Evolutionary conservation across 169 alveolate species (phyloP).

Genomic region (Plasmodium inui): DNA sequence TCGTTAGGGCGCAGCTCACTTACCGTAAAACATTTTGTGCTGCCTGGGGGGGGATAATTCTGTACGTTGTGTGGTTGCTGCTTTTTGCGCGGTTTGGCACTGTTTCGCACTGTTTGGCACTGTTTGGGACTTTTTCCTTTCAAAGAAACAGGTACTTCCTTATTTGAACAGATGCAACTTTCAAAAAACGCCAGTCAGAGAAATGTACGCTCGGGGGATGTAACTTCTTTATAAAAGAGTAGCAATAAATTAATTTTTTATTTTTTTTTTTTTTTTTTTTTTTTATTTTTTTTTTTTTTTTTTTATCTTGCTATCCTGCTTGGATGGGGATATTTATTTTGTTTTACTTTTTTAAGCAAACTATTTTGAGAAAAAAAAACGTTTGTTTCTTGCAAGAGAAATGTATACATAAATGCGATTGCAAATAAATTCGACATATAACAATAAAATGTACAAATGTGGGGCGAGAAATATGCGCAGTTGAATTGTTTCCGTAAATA

Average conservation of each 20-base stretch:
- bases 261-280: not conserved
- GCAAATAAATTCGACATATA: not conserved
- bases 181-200: not conserved
- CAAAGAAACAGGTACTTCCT: not conserved
- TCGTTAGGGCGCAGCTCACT: not conserved
- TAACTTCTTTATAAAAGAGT: not conserved
- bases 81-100: not conserved
- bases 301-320: not conserved
- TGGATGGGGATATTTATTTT: not conserved
- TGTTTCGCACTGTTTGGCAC: not conserved
- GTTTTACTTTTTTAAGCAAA: not conserved
- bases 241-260: not conserved
- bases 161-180: not conserved
- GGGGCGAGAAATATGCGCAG: not conserved
- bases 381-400: not conserved
- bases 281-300: not conserved
- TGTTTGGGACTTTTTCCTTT: not conserved
- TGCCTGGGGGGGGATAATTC: not conserved
- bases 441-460: not conserved
- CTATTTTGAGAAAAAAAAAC: not conserved
- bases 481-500: not conserved
- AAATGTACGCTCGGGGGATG: not conserved
- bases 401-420: not conserved
- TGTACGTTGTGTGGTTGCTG: not conserved
- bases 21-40: conserved; percentile 74